Conservation (phyloP, 768 basidiomycete species). For the Kwoniella dejecticola region DNA sequence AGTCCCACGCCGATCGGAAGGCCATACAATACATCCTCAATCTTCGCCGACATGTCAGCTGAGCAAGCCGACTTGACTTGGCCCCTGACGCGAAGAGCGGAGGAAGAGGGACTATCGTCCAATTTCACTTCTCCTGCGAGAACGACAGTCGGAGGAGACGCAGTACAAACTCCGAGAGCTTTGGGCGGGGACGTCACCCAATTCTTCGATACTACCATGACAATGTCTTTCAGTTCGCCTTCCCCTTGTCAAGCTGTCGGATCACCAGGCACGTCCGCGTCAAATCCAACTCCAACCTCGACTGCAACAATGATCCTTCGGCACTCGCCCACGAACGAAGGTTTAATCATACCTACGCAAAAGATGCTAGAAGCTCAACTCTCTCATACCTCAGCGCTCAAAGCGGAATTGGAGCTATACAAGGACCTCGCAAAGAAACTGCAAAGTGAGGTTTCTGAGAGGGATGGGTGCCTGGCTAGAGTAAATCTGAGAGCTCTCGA, state of each 20-base stretch:
- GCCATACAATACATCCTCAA: constrained; percentile 29
- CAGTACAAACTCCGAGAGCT: constrained; percentile 12
- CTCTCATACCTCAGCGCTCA: constrained; percentile 36
- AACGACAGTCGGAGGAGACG: not conserved
- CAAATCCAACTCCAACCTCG: constrained; percentile 7
- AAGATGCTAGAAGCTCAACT: constrained; percentile 42
- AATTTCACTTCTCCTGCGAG: constrained; percentile 1
- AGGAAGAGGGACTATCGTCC: constrained; percentile 8
- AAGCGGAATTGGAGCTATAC: constrained; percentile 37
- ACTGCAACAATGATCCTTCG: constrained; percentile 12
- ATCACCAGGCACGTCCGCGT: too few species aligned
- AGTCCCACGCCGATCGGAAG: constrained; percentile 15
- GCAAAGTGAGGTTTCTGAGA: constrained; percentile 39
- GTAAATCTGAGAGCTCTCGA: constrained; percentile 37
- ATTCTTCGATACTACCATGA: constrained; percentile 41
- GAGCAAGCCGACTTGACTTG: constrained; percentile 49
- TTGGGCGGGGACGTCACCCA: constrained; percentile 31
- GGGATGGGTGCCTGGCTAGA: constrained; percentile 40
- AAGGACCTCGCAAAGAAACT: constrained; percentile 30
- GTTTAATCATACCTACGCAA: constrained; percentile 33
- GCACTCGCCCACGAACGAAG: not conserved
- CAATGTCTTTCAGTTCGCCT: constrained; percentile 17
- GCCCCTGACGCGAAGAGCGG: constrained; percentile 30
- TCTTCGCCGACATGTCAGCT: constrained; percentile 52
- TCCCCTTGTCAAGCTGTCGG: too few species aligned